These are phyloP conservation scores for Hyaloperonospora brassicae DNA, from an alignment of 352 stramenopile species.

Conservation along the genomic window DNA sequence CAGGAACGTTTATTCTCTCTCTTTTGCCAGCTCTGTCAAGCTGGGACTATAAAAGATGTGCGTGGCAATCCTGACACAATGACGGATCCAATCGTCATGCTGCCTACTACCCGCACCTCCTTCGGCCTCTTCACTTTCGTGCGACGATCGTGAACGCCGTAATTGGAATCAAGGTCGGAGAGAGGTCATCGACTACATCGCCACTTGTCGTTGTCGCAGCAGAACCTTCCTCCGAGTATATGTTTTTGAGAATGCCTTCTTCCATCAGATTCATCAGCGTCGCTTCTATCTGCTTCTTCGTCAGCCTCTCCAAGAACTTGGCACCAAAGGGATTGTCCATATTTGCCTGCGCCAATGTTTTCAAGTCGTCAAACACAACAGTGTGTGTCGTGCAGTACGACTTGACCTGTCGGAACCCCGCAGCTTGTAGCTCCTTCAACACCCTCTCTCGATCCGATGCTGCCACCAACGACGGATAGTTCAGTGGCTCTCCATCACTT, in stretches of 20 bases:
- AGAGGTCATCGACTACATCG: slow-evolving; percentile 2
- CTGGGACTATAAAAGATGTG: no score
- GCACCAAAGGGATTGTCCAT: slow-evolving; percentile 21
- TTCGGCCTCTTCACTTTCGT: slow-evolving; percentile 31
- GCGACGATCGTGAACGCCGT: slow-evolving; percentile 20
- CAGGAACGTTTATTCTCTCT: no score
- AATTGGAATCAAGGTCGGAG: slow-evolving; percentile 22
- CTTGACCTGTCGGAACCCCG: no score
- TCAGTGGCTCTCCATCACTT: slow-evolving; percentile 10
- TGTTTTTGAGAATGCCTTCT: slow-evolving; percentile 16
- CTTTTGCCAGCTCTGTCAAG: no score
- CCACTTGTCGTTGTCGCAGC: no score
- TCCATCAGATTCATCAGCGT: slow-evolving; percentile 19
- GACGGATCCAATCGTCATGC: no score
- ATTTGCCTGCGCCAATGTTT: slow-evolving; percentile 15
- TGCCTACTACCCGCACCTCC: no score
- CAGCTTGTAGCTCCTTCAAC: slow-evolving; percentile 21
- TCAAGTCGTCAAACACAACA: no score
- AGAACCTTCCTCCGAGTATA: no score
- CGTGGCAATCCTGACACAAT: no score
- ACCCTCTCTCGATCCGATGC: slow-evolving; percentile 14
- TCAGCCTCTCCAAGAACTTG: slow-evolving; percentile 28
- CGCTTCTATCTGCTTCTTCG: slow-evolving; percentile 16
- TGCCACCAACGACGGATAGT: slow-evolving; percentile 5
- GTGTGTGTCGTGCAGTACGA: no score